These are phyloP conservation scores for Dothistroma pini DNA, from an alignment of 2,329 filamentous ascomycete genomes.

Conservation along the genomic window DNA sequence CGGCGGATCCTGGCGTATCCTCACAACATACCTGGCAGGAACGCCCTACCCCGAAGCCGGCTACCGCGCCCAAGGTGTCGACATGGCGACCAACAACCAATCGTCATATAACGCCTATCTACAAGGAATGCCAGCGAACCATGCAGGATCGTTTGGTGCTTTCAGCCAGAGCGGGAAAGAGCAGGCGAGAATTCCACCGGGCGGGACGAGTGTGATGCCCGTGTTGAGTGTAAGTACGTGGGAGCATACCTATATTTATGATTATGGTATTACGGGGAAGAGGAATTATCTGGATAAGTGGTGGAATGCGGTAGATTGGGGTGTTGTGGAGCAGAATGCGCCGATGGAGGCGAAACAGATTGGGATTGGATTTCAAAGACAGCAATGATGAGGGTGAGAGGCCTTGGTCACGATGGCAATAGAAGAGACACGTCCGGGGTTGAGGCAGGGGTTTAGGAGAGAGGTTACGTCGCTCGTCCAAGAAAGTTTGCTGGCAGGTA, in stretches of 20 bases:
- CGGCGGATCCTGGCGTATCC: slow-evolving; percentile 58
- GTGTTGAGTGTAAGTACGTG: slow-evolving; percentile 92
- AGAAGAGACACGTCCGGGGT: background rate
- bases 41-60: slow-evolving; percentile 83
- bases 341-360: slow-evolving; percentile 14
- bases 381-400: background rate
- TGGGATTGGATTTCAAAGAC: background rate
- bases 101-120: slow-evolving; percentile 22
- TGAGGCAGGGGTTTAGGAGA: background rate
- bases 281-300: slow-evolving; percentile 69
- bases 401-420: background rate
- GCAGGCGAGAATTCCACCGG: slow-evolving; percentile 52
- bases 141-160: slow-evolving; percentile 40
- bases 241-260: slow-evolving; percentile 87
- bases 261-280: slow-evolving; percentile 78
- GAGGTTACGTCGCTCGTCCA: background rate
- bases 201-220: slow-evolving; percentile 66
- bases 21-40: slow-evolving; percentile 88
- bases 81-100: slow-evolving; percentile 62
- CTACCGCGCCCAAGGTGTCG: slow-evolving; percentile 64
- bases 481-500: background rate
- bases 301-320: slow-evolving; percentile 90
- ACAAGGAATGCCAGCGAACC: slow-evolving; percentile 32
- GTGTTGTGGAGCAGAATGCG: slow-evolving; percentile 52
- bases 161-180: slow-evolving; percentile 28